Conservation (phyloP, 2,329 filamentous ascomycete genomes). For the Fusarium newnesense region DNA sequence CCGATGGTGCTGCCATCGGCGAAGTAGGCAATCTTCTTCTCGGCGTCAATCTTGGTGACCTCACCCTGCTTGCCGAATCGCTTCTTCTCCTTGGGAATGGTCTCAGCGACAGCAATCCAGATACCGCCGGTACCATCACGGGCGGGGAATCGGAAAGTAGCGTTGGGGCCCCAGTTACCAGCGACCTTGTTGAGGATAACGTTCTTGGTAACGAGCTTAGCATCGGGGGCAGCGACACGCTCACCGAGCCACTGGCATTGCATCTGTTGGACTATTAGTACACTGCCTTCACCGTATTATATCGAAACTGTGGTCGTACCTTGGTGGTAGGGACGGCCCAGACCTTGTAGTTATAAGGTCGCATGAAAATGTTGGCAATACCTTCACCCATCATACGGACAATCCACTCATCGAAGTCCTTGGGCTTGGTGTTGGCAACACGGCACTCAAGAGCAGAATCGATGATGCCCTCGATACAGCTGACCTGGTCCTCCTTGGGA, state of each 20-base stretch:
- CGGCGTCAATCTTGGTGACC: constrained; percentile 87
- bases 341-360: constrained; percentile 99
- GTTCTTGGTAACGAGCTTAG: constrained; percentile 94
- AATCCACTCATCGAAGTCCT: constrained; percentile 99
- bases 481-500: constrained; percentile 96
- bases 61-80: constrained; percentile 86
- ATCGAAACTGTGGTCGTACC: constrained; percentile 60
- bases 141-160: constrained; percentile 97
- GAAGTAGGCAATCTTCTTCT: constrained; percentile 83
- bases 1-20: constrained; percentile 87
- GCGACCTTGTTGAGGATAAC: constrained; percentile 96
- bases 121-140: constrained; percentile 96
- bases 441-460: constrained; percentile 90
- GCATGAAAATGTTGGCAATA: constrained; percentile 96
- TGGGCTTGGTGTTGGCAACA: constrained; percentile 89
- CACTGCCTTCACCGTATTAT: not conserved
- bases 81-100: constrained; percentile 90
- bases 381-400: constrained; percentile 89
- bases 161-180: constrained; percentile 97
- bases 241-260: constrained; percentile 99
- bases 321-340: constrained; percentile 98
- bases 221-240: constrained; percentile 94
- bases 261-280: constrained; percentile 71
- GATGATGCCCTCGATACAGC: constrained; percentile 94
- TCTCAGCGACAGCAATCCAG: constrained; percentile 97